Percentiles rank a stretch among this genome's conserved stretches.
Conservation (phyloP, 352 stramenopile genomes). For the Phytophthora boehmeriae region DNA sequence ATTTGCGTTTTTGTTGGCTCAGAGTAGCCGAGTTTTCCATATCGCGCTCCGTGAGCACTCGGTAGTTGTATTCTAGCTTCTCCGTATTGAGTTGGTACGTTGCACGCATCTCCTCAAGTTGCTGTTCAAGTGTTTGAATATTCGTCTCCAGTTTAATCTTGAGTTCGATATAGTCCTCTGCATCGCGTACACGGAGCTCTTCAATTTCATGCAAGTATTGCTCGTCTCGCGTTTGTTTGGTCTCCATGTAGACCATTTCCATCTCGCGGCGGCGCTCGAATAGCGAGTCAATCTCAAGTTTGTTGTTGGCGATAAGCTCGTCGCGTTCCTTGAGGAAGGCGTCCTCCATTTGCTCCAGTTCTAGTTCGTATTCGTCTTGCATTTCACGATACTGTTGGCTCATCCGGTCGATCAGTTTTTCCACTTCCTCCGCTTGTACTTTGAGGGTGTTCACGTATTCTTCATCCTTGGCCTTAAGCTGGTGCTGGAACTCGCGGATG, state of each 20-base stretch:
- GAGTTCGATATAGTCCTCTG: constrained; percentile 95
- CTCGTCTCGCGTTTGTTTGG: constrained; percentile 90
- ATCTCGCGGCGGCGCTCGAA: constrained; percentile 93
- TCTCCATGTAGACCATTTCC: constrained; percentile 94
- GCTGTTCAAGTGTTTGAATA: constrained; percentile 96
- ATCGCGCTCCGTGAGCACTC: constrained; percentile 93
- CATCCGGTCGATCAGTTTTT: constrained; percentile 91
- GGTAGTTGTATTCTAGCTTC: constrained; percentile 97
- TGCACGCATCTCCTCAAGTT: constrained; percentile 95
- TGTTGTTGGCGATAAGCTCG: constrained; percentile 89
- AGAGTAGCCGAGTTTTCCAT: constrained; percentile 95
- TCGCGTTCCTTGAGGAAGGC: constrained; percentile 93
- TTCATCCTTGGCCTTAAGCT: constrained; percentile 95
- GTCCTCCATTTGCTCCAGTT: constrained; percentile 94
- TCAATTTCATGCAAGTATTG: constrained; percentile 93
- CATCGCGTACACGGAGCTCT: constrained; percentile 88
- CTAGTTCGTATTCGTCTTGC: constrained; percentile 93
- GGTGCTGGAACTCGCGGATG: constrained; percentile 89
- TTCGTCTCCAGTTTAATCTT: constrained; percentile 98
- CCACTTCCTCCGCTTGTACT: constrained; percentile 89
- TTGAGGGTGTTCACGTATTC: constrained; percentile 94
- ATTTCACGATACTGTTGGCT: constrained; percentile 92
- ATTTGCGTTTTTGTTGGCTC: constrained; percentile 93
- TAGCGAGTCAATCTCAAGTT: constrained; percentile 91
- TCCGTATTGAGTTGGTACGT: constrained; percentile 97